Percentiles rank a stretch among this genome's conserved stretches.
These are phyloP conservation scores for Debaryomyces fabryi DNA, from an alignment of 1,139 yeast genomes.

Conservation along the genomic window DNA sequence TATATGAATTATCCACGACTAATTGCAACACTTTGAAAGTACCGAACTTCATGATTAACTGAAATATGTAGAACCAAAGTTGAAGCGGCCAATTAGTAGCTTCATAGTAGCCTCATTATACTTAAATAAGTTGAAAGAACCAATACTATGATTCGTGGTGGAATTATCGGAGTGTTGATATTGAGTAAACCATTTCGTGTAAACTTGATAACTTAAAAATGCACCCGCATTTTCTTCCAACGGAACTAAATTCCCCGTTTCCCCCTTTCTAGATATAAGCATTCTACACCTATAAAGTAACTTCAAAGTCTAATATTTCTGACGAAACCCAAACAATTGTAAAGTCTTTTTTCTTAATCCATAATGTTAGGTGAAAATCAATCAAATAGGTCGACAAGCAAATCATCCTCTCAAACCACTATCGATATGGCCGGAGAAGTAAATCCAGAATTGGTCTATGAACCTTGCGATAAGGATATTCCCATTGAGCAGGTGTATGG, in stretches of 20 bases:
- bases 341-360: neutral
- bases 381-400: neutral
- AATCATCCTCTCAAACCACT: conserved; percentile 5
- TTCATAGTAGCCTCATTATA: neutral
- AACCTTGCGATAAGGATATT: conserved; percentile 27
- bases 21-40: neutral
- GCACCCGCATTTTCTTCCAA: neutral
- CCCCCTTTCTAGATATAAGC: neutral
- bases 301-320: neutral
- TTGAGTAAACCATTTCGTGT: neutral
- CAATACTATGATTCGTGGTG: neutral
- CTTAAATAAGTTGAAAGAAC: neutral
- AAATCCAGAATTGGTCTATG: conserved; percentile 27
- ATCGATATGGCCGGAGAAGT: conserved; percentile 19
- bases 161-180: neutral
- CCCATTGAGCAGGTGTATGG: conserved; percentile 32
- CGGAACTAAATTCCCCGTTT: neutral
- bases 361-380: neutral
- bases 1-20: neutral
- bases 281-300: neutral
- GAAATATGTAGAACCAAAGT: neutral
- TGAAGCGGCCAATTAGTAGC: neutral
- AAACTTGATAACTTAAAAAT: neutral
- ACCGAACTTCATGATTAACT: neutral
- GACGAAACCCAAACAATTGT: too few relatives aligned